Evolutionary conservation across 192 early-diverging fungal species (phyloP).

Genomic region (Jimgerdemannia flammicorona): DNA sequence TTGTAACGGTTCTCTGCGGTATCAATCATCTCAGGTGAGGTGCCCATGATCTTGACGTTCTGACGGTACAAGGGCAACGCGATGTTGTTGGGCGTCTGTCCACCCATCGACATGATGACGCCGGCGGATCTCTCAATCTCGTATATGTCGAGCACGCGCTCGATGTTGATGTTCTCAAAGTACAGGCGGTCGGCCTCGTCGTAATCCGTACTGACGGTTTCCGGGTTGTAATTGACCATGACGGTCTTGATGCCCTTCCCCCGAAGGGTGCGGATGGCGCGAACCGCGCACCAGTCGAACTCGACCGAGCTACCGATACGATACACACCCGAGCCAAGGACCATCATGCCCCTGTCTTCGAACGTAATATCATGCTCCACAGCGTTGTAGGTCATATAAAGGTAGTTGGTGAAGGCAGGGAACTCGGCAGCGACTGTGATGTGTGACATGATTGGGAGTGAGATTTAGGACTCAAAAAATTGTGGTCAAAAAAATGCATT

Average conservation of each 20-base stretch:
- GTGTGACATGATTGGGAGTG: background rate
- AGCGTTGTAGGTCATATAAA: conserved; percentile 98
- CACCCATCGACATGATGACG: conserved; percentile 93
- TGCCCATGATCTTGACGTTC: conserved; percentile 93
- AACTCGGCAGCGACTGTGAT: conserved; percentile 91
- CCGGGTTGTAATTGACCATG: conserved; percentile 99
- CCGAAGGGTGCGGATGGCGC: conserved; percentile 92
- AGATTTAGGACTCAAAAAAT: too few relatives aligned
- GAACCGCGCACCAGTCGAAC: conserved; percentile 99
- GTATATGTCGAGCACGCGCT: conserved; percentile 96
- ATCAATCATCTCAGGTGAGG: conserved; percentile 96
- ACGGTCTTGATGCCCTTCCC: conserved; percentile 86
- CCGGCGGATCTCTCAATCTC: conserved; percentile 84
- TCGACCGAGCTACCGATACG: conserved; percentile 98
- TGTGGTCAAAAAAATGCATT: too few relatives aligned
- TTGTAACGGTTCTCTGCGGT: conserved; percentile 97
- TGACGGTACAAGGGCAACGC: conserved; percentile 86
- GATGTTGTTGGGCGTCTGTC: conserved; percentile 98
- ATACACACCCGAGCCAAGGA: conserved; percentile 96
- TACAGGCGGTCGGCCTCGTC: conserved; percentile 98
- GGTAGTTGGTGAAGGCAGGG: conserved; percentile 96
- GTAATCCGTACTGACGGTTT: conserved; percentile 99
- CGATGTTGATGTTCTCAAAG: conserved; percentile 93
- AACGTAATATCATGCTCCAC: conserved; percentile 88
- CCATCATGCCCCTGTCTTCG: conserved; percentile 94